phyloP scores from a whole-genome alignment of 371 early-diverging fungal species.

The Apophysomyces variabilis region DNA sequence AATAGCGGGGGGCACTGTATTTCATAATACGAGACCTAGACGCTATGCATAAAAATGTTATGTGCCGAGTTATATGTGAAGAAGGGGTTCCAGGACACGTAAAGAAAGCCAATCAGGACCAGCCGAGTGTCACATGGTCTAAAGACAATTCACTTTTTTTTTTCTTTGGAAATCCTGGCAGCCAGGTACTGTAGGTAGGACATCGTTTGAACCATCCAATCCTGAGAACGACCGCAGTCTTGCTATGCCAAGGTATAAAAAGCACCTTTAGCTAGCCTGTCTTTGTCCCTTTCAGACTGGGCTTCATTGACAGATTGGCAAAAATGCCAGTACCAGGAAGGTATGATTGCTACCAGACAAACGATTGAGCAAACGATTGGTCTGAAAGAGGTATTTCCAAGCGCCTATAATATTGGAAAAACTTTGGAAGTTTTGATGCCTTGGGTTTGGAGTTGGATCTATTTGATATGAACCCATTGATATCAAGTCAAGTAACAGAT shows the following conservation, averaged over 20 bases:
- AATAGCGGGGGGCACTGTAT: no score
- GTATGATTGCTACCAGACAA: background rate
- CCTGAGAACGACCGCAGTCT: background rate
- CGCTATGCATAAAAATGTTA: constrained; percentile 10
- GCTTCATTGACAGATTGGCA: background rate
- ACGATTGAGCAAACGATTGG: background rate
- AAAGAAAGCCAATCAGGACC: background rate
- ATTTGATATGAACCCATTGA: background rate
- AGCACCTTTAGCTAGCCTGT: background rate
- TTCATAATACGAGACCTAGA: constrained; percentile 18
- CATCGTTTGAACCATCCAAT: background rate
- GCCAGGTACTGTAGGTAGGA: background rate
- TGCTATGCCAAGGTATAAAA: background rate
- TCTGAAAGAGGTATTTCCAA: background rate
- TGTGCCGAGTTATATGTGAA: background rate
- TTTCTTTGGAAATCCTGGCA: background rate
- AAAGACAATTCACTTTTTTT: background rate
- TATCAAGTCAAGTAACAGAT: background rate
- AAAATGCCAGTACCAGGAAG: background rate
- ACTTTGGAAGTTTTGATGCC: background rate
- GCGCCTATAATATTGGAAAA: background rate
- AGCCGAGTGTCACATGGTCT: background rate
- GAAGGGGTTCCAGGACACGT: background rate
- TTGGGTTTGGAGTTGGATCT: background rate
- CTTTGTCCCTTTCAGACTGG: background rate